Conservation (phyloP, 345 rosid genomes). For the Conringia planisiliqua region DNA sequence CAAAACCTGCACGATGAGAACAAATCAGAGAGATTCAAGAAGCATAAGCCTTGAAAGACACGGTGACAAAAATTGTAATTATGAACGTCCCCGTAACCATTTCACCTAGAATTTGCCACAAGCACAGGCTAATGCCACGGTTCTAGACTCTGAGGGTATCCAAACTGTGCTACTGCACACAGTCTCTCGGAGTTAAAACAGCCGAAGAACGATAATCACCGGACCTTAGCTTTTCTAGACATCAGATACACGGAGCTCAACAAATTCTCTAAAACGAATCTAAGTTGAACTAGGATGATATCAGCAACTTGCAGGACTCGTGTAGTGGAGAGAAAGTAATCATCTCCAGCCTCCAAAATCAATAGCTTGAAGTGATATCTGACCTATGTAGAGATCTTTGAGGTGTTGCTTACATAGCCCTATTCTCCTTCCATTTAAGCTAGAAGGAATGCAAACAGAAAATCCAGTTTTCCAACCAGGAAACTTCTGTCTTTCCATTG, state of each 20-base stretch:
- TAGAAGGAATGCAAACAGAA: conserved; percentile 73
- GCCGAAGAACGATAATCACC: background rate
- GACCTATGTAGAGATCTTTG: conserved; percentile 64
- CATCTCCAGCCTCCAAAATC: conserved; percentile 75
- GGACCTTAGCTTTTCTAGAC: conserved; percentile 9
- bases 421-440: conserved; percentile 71
- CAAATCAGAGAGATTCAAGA: background rate
- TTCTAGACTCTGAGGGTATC: conserved; percentile 4
- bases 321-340: conserved; percentile 9
- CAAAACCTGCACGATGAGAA: conserved; percentile 13
- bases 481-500: conserved; percentile 90
- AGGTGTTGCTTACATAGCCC: conserved; percentile 77
- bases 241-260: background rate
- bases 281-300: background rate
- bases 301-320: conserved; percentile 10
- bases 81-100: background rate
- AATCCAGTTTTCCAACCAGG: conserved; percentile 97
- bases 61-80: background rate
- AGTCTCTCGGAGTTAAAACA: background rate
- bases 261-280: conserved; percentile 9
- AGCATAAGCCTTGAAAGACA: background rate
- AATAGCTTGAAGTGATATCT: conserved; percentile 74
- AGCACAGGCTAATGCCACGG: conserved; percentile 4
- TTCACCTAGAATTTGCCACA: conserved; percentile 9
- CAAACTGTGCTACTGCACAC: conserved; percentile 13